These are phyloP conservation scores for Phytophthora capsici DNA, from an alignment of 352 stramenopile genomes.

Conservation along the genomic window DNA sequence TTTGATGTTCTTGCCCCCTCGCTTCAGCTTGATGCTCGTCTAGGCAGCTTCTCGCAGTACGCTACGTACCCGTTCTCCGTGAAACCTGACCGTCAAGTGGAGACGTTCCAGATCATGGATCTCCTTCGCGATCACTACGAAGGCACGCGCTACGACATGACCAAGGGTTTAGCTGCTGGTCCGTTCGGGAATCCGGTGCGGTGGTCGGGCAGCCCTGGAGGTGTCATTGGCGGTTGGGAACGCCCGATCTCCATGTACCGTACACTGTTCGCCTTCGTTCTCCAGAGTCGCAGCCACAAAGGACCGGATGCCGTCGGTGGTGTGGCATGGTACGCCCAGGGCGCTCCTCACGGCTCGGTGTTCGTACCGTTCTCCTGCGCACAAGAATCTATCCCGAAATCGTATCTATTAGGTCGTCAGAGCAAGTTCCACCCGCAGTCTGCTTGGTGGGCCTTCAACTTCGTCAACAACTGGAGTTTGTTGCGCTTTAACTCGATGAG, in stretches of 20 bases:
- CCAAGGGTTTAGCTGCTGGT: slow-evolving; percentile 84
- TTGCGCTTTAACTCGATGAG: slow-evolving; percentile 79
- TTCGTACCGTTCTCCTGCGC: slow-evolving; percentile 75
- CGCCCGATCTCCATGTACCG: slow-evolving; percentile 93
- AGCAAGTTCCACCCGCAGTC: slow-evolving; percentile 72
- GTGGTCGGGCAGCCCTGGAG: slow-evolving; percentile 63
- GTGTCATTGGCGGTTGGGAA: slow-evolving; percentile 80
- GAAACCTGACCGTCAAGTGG: slow-evolving; percentile 69
- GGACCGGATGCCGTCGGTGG: slow-evolving; percentile 53
- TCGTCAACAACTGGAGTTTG: slow-evolving; percentile 89
- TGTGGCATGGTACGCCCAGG: slow-evolving; percentile 75
- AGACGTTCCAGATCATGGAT: slow-evolving; percentile 77
- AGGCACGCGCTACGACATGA: slow-evolving; percentile 90
- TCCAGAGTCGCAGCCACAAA: slow-evolving; percentile 46
- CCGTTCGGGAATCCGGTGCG: slow-evolving; percentile 91
- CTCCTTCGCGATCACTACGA: slow-evolving; percentile 92
- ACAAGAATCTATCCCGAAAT: slow-evolving; percentile 52
- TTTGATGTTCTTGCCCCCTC: slow-evolving; percentile 85
- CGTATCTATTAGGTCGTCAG: slow-evolving; percentile 70
- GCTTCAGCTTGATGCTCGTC: slow-evolving; percentile 67
- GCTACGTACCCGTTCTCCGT: slow-evolving; percentile 91
- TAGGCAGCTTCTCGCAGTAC: slow-evolving; percentile 72
- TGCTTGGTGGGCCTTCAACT: slow-evolving; percentile 88
- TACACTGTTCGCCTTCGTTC: slow-evolving; percentile 86
- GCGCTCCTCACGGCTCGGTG: slow-evolving; percentile 71